Base-by-base conservation (phyloP, 352 stramenopile genomes). In the Globisporangium solare region DNA sequence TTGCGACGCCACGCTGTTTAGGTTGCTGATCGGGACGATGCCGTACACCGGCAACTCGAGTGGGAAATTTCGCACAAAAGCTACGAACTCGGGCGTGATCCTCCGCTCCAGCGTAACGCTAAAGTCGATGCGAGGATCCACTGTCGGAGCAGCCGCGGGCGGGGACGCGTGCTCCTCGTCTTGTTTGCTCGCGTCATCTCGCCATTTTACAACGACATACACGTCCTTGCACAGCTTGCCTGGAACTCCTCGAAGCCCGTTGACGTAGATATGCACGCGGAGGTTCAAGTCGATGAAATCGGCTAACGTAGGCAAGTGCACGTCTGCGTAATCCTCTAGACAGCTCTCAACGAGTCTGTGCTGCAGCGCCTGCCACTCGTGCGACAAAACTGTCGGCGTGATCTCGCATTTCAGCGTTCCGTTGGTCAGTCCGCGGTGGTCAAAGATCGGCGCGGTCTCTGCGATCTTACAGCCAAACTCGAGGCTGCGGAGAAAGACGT, bases 351-450 rank as follows among this genome's bases (percentile, higher is more conserved):
- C 67, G 12, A 90, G 47, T 14, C 62, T 69, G 56, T 89, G 79
- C 41, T 90, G 79, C 0, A 58, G 63, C 3, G 79, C 76, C 54
- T 92, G 83, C 83, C 79, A 92, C 49, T 92, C 79, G 48, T 89
- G 72, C 0, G 83, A 89, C 8, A 92, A 52, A 46, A 90, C 59
- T 0, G 68, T 88, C n/a, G 73, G 68, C 7, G 67, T 71, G 22
- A 90, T 73, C 21, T 90, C 83, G 41, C 72, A 88, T 37, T 80
- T 74, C 6, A 89, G 45, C 14, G 32, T 66, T 0, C 83, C 79
- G 32, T 68, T 74, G 2, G 61, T 56, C 6, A 51, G 48, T 2
- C 79, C 83, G 5, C 56, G 54, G 31, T 73, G 62, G 51, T 88
- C 80, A 32, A 88, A 76, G 50, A 92, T 89, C 5, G 78, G 67